phyloP scores from a whole-genome alignment of 2,329 filamentous ascomycete species.

The Proliferodiscus dingleyae region DNA sequence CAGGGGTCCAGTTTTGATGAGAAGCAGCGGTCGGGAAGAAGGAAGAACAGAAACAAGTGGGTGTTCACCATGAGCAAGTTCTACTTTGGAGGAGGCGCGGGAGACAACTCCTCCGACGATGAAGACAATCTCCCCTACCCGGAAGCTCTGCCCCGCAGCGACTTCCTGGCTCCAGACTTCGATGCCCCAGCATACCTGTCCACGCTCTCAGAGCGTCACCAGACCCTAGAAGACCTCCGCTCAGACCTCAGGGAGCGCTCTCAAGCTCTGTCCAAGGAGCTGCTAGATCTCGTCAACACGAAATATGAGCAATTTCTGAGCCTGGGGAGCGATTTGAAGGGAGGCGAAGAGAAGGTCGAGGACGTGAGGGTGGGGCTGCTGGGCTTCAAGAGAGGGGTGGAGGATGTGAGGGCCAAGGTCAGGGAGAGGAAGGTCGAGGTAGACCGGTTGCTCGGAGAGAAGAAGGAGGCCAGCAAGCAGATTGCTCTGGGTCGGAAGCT shows the following conservation, averaged over 20 bases:
- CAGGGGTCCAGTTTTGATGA: too few relatives aligned
- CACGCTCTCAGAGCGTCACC: conserved; percentile 78
- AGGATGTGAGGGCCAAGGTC: conserved; percentile 65
- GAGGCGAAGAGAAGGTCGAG: conserved; percentile 87
- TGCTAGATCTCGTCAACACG: conserved; percentile 89
- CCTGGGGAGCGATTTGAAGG: conserved; percentile 73
- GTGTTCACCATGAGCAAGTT: conserved; percentile 41
- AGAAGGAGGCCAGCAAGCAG: conserved; percentile 56
- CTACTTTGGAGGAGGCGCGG: conserved; percentile 35
- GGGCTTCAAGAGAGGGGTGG: conserved; percentile 78
- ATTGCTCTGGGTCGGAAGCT: conserved; percentile 59
- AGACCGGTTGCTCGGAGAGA: conserved; percentile 56
- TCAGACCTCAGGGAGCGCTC: conserved; percentile 78
- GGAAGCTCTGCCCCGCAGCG: conserved; percentile 70
- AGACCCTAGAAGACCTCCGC: conserved; percentile 91
- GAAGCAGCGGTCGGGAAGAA: too few relatives aligned
- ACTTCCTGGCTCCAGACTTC: conserved; percentile 76
- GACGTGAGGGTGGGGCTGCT: conserved; percentile 83
- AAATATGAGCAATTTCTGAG: conserved; percentile 91
- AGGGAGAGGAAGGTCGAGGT: conserved; percentile 60
- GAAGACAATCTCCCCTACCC: conserved; percentile 81
- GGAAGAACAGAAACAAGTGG: not conserved
- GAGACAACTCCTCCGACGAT: conserved; percentile 38
- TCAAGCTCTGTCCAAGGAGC: conserved; percentile 73
- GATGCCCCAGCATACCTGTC: conserved; percentile 79